phyloP scores from a whole-genome alignment of 2,329 filamentous ascomycete genomes.

The Talaromyces albobiverticillius region DNA sequence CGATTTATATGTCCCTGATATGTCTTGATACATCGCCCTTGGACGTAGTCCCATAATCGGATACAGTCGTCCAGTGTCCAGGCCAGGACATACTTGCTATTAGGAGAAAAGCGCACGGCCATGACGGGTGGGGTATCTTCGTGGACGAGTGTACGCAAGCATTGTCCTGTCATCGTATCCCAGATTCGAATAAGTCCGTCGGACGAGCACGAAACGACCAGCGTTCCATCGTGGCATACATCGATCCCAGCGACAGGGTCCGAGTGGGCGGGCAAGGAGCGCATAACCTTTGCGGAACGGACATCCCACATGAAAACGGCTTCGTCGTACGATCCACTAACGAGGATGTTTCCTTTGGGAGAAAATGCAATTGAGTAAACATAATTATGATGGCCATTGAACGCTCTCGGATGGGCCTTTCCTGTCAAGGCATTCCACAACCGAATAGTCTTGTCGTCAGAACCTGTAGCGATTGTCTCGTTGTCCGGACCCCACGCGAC shows the following conservation, averaged over 20 bases:
- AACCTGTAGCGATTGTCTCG: conserved; percentile 81
- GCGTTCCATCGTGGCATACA: conserved; percentile 85
- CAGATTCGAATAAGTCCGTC: conserved; percentile 92
- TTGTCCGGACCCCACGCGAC: conserved; percentile 94
- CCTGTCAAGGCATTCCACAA: conserved; percentile 74
- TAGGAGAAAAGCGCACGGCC: conserved; percentile 87
- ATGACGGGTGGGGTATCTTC: conserved; percentile 92
- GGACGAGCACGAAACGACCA: conserved; percentile 86
- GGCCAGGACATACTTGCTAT: conserved; percentile 87
- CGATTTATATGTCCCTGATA: conserved; percentile 90
- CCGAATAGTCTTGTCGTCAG: conserved; percentile 93
- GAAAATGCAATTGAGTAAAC: conserved; percentile 92
- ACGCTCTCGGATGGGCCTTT: conserved; percentile 56
- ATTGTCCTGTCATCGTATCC: conserved; percentile 94
- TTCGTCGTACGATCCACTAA: conserved; percentile 93
- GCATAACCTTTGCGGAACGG: conserved; percentile 80
- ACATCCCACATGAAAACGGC: conserved; percentile 98
- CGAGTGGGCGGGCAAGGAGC: conserved; percentile 86
- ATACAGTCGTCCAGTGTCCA: conserved; percentile 89
- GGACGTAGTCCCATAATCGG: conserved; percentile 91
- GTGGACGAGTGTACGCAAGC: conserved; percentile 88
- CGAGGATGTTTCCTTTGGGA: conserved; percentile 97
- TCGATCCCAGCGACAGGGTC: conserved; percentile 93
- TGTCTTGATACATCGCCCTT: conserved; percentile 89
- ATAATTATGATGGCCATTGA: conserved; percentile 93